Evolutionary conservation across 805 yeast genomes (phyloP).

Genomic region (Kodamaea kaohsiungensis): DNA sequence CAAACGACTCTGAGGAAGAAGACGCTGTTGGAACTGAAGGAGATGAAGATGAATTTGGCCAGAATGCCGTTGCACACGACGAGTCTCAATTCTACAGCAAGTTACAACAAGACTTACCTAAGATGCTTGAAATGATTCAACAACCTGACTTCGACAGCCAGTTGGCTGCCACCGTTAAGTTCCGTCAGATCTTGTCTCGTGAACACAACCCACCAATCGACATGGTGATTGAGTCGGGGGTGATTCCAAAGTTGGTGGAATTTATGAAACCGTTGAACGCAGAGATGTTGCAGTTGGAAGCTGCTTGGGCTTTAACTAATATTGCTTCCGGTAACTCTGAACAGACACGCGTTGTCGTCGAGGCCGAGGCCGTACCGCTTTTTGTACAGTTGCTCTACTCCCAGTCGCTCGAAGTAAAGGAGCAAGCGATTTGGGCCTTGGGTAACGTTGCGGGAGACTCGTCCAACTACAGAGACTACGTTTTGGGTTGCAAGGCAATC

Average conservation of each 20-base stretch:
- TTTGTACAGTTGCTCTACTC: slow-evolving; percentile 83
- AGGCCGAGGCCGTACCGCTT: slow-evolving; percentile 90
- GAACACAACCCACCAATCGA: slow-evolving; percentile 97
- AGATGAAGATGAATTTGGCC: slow-evolving; percentile 36
- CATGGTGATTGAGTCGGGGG: slow-evolving; percentile 88
- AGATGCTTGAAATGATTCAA: slow-evolving; percentile 77
- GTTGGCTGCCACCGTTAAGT: slow-evolving; percentile 85
- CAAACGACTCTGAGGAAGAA: slow-evolving; percentile 45
- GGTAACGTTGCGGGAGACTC: slow-evolving; percentile 99
- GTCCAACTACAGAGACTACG: slow-evolving; percentile 84
- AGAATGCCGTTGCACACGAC: slow-evolving; percentile 44
- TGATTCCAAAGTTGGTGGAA: slow-evolving; percentile 85
- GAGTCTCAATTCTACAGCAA: slow-evolving; percentile 42
- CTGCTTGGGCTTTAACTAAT: slow-evolving; percentile 99
- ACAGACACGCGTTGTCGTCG: slow-evolving; percentile 89
- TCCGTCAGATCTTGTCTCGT: slow-evolving; percentile 89
- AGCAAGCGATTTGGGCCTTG: slow-evolving; percentile 98
- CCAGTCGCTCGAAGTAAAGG: slow-evolving; percentile 86
- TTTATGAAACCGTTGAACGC: slow-evolving; percentile 76
- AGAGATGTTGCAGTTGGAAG: slow-evolving; percentile 90
- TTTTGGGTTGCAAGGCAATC: slow-evolving; percentile 83
- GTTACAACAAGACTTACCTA: slow-evolving; percentile 68
- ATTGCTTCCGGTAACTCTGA: slow-evolving; percentile 92
- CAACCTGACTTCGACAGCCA: slow-evolving; percentile 77
- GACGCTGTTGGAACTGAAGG: slow-evolving; percentile 45